Base-by-base conservation (phyloP, 2,329 filamentous ascomycete species). In the Cryphonectria japonica region DNA sequence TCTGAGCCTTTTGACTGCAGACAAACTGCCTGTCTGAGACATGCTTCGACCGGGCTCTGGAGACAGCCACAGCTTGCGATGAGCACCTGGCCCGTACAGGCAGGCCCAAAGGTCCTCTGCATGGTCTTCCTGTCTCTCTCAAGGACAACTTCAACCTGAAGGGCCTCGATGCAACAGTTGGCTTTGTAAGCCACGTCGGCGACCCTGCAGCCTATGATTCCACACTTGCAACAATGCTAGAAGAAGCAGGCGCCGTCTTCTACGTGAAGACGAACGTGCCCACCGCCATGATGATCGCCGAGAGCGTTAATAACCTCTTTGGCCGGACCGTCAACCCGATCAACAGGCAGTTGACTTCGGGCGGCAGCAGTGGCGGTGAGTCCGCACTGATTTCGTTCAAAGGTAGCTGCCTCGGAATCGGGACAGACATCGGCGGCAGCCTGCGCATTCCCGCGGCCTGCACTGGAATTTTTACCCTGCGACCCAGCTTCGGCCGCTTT, bases 81-180 rank as follows among this genome's bases (percentile, higher is more conserved):
- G 80, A 81, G n/a, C 79, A 88, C 71, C 74, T 88, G 1, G 78
- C 80, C n/a, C 75, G 75, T 43, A 85, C 84, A 0, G 83, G 85
- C 13, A 79, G 85, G 52, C 79, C 82, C 0, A 32, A 83, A 0
- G 92, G 92, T 0, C 90, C 91, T 1, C 83, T 94, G 1, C 91
- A 93, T 78, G 92, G 78, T 71, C 82, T 91, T 1, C 89, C 89
- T 2, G 79, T 91, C 41, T 89, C 89, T 0, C 84, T 94, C 63
- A 94, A 94, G 76, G 91, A 93, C 80, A 89, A 91, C 76, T 91
- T 93, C 82, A 86, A 92, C 71, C 80, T 92, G 19, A 77, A 79
- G 2, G 89, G 88, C 7, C 83, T 88, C 16, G 88, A 91, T 73
- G 83, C 87, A 32, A 90, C 88, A 0, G 84, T 91, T 0, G 91